Evolutionary conservation across 208 protist species (phyloP), one percentile per base, ranked within the genome.

Genomic region (Phytomonas francai): DNA sequence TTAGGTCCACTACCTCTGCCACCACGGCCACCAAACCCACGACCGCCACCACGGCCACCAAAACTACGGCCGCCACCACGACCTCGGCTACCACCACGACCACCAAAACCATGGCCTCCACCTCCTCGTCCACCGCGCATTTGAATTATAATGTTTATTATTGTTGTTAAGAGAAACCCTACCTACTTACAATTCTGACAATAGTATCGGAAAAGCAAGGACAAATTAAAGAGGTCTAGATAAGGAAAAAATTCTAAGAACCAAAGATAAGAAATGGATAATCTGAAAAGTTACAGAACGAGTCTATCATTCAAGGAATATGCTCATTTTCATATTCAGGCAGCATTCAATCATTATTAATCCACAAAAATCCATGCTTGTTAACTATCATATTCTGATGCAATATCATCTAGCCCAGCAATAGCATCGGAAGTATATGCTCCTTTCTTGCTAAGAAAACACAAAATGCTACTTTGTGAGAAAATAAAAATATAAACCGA

Each of bases 21-120:
- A 45, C 90, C 66, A 54, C 90, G 67, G 28, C 87, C 59, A 58
- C 90, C 69, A 42, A 85, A 67, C 62, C 90, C 72, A 32, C 87
- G 65, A 33, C 83, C 63, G 34, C 83, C 65, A 68, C 85, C 80
- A 51, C 87, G 65, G 31, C 81, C 57, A 39, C 84, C 69, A 34
- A 83, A 71, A 11, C 78, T 71, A 27, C 77, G 19, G 57, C 85
- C 67, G n/a, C 81, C 70, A 11, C 87, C 79, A 31, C 79, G 30
- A 31, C 86, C 79, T n/a, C 84, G 70, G 32, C 74, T 58, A 32
- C 79, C 62, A 57, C 74, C 58, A 30, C 76, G 56, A 32, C 76
- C 68, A 28, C 77, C 39, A 31, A 84, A 66, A 51, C 76, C 34
- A 58, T 85, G 69, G 27, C 83, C 79, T 56, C 74, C 64, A 45